These are phyloP conservation scores for Aspergillus heteromorphus DNA, from an alignment of 495 filamentous ascomycete species.

Conservation along the genomic window DNA sequence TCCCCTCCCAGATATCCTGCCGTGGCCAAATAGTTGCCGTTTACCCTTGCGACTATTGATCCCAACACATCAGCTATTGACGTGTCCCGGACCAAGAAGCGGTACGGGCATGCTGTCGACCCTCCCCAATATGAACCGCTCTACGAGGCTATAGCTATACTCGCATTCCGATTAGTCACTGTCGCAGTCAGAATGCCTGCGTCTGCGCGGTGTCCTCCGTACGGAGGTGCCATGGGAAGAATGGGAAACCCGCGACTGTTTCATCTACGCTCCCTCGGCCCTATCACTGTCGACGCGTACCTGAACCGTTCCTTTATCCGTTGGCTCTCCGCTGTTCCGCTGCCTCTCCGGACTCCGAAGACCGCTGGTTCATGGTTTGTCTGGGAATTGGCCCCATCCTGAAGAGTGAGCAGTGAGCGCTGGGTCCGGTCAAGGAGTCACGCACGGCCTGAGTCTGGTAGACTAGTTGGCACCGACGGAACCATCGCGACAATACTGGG, in stretches of 20 bases:
- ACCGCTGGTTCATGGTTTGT: neutral
- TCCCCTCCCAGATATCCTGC: neutral
- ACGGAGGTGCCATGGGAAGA: neutral
- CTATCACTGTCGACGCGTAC: neutral
- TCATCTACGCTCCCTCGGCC: neutral
- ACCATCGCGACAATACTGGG: too few relatives aligned
- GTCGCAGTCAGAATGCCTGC: neutral
- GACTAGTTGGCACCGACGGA: too few relatives aligned
- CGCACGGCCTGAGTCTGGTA: too few relatives aligned
- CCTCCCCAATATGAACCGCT: neutral
- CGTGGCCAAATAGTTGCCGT: neutral
- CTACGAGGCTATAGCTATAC: neutral
- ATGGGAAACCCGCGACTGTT: neutral
- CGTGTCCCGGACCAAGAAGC: neutral
- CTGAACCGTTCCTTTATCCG: neutral
- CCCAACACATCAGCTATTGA: slow-evolving; percentile 2
- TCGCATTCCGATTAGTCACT: neutral
- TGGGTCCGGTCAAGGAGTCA: too few relatives aligned
- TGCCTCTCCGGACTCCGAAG: neutral
- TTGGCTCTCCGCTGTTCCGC: neutral
- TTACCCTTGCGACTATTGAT: neutral
- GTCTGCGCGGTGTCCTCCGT: neutral
- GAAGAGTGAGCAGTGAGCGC: neutral
- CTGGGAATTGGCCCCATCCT: neutral
- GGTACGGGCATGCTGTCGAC: neutral